Base-by-base conservation (phyloP, 441 rosid species). In the Corymbia calophylla region DNA sequence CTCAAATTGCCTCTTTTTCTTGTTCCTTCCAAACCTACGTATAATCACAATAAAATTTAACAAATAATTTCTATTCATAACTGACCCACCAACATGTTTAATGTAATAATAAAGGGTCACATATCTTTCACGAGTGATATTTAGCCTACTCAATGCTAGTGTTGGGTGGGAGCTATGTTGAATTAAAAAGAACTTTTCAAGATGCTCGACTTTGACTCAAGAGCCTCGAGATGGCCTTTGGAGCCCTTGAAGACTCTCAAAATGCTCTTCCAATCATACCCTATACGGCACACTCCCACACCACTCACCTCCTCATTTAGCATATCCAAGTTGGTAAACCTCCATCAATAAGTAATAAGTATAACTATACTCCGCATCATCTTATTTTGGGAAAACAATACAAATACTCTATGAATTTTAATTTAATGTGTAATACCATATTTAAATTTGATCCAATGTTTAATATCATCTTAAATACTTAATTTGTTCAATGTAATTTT, bases 401-500 rank as follows among this genome's bases (percentile, higher is more conserved):
- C 0, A 15, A n/a, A 7, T 64, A 3, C 0, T 64, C 1, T 1
- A 2, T 64, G 9, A 64, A 64, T 14, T 29, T n/a, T 15, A 7
- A 1, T 15, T 3, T 15, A 0, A 64, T 0, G 0, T 3, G 2
- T 5, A n/a, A n/a, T 15, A 0, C 0, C 0, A 0, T 15, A 0
- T 0, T 9, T 1, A 55, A 55, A 8, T 8, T 21, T 3, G 5
- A 21, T 55, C 5, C 0, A 21, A 19, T 3, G 5, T 8, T 3
- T 0, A 64, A 64, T 15, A 2, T 2, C 2, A 0, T 15, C 0
- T 0, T 0, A 0, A 0, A 64, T 29, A 14, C n/a, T n/a, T n/a
- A 64, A n/a, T 7, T 15, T 2, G 0, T 64, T 7, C 5, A n/a
- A n/a, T 14, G 1, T 0, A 3, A 14, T 29, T 1, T 4, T 14